A percentile compares a stretch with the other conserved stretches of the same genome.
phyloP scores from a whole-genome alignment of 345 rosid species.

The Gossypium thurberi region DNA sequence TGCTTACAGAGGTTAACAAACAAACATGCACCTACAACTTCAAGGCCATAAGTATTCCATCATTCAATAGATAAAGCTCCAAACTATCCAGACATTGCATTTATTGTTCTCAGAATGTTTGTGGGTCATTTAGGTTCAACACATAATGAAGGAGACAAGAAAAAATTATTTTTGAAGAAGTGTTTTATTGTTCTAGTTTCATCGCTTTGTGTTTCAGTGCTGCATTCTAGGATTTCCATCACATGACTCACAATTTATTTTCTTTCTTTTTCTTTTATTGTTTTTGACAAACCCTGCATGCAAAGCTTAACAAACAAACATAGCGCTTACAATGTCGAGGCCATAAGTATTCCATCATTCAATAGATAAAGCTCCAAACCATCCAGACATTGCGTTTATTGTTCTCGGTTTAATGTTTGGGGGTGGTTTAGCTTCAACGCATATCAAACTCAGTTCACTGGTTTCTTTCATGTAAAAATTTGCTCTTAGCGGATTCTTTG shows the following conservation, averaged over 20 bases:
- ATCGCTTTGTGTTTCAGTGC: background rate
- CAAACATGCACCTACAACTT: background rate
- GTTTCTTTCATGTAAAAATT: background rate
- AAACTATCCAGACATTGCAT: background rate
- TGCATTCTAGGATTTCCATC: slow-evolving; percentile 1
- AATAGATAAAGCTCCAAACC: background rate
- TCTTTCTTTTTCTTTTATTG: background rate
- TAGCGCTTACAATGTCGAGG: background rate
- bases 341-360: background rate
- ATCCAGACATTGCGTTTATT: background rate
- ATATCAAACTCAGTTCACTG: background rate
- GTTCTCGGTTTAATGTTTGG: background rate
- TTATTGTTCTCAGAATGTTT: slow-evolving; percentile 4
- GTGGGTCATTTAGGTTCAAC: background rate
- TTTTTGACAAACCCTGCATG: background rate
- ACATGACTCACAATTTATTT: background rate
- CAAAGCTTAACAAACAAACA: background rate
- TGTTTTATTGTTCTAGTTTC: background rate
- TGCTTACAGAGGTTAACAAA: background rate
- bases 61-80: background rate
- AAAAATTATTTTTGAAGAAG: background rate
- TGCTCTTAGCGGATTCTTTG: background rate
- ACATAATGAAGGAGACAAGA: background rate
- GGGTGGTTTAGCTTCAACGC: background rate
- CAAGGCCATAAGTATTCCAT: background rate